A percentile compares a stretch with the other conserved stretches of the same genome.
These are phyloP conservation scores for Eucalyptus sp. DNA, from an alignment of 345 rosid genomes.

Conservation along the genomic window DNA sequence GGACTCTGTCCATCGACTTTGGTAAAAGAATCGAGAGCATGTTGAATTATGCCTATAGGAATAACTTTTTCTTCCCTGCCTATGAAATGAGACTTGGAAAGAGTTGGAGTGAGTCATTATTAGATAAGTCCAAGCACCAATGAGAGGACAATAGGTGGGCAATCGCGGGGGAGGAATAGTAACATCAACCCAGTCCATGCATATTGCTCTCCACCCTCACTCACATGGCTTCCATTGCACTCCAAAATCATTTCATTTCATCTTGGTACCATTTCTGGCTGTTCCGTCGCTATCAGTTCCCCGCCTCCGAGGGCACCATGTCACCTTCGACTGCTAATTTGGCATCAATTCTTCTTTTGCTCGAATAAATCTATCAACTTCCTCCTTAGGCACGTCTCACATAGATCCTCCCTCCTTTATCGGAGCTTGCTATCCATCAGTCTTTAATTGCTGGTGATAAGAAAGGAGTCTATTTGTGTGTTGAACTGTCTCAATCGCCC, in stretches of 20 bases:
- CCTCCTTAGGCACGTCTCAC: background rate
- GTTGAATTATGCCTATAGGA: background rate
- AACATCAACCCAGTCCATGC: background rate
- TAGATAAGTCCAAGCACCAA: background rate
- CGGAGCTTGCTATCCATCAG: background rate
- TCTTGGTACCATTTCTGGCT: background rate
- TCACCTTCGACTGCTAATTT: background rate
- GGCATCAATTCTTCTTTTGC: background rate
- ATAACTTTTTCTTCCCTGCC: background rate
- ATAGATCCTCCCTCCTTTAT: background rate
- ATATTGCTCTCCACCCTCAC: background rate
- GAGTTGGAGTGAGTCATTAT: background rate
- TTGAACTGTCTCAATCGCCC: background rate
- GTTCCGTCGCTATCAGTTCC: background rate
- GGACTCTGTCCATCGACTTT: background rate
- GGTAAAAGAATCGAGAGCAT: background rate
- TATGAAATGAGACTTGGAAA: background rate
- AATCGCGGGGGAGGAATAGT: background rate
- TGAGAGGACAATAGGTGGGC: background rate
- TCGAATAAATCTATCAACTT: background rate
- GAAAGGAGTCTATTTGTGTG: background rate
- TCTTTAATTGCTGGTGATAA: background rate
- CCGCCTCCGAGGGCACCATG: background rate
- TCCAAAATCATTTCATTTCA: background rate
- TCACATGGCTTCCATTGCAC: background rate